Conservation (phyloP, 2,329 filamentous ascomycete genomes). For the Mollisiaceae sp. region DNA sequence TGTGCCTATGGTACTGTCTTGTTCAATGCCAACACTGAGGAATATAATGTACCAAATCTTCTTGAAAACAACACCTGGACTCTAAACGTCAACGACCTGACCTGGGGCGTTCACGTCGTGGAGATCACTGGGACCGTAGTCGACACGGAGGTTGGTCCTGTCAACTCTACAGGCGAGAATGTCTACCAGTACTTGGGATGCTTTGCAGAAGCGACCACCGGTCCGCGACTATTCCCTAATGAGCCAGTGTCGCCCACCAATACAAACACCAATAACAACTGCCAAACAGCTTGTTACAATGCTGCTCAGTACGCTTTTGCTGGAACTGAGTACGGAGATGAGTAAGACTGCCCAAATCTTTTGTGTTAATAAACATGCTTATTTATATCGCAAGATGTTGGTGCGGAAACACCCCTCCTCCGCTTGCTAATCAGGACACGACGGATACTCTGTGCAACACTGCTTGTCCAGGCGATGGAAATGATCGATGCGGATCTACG, state of each 20-base stretch:
- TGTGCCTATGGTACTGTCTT: conserved; percentile 41
- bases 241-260: conserved; percentile 32
- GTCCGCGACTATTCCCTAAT: conserved; percentile 41
- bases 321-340: conserved; percentile 43
- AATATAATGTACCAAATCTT: conserved; percentile 35
- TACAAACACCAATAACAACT: conserved; percentile 38
- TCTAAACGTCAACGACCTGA: conserved; percentile 46
- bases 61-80: conserved; percentile 42
- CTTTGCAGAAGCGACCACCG: conserved; percentile 39
- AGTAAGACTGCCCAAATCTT: conserved; percentile 23
- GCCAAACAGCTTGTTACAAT: conserved; percentile 44
- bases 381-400: conserved; percentile 37
- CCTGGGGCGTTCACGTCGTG: conserved; percentile 44
- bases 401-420: conserved; percentile 42
- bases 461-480: conserved; percentile 30
- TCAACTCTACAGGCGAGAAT: conserved; percentile 29
- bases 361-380: neutral
- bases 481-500: conserved; percentile 28
- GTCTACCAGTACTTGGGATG: conserved; percentile 43
- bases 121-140: conserved; percentile 34
- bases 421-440: conserved; percentile 29
- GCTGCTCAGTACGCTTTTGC: conserved; percentile 36
- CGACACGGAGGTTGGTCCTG: conserved; percentile 37
- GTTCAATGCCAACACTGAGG: conserved; percentile 35
- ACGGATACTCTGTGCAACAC: conserved; percentile 32